phyloP scores from a whole-genome alignment of 805 yeast genomes.

The Myxozyma monticola region DNA sequence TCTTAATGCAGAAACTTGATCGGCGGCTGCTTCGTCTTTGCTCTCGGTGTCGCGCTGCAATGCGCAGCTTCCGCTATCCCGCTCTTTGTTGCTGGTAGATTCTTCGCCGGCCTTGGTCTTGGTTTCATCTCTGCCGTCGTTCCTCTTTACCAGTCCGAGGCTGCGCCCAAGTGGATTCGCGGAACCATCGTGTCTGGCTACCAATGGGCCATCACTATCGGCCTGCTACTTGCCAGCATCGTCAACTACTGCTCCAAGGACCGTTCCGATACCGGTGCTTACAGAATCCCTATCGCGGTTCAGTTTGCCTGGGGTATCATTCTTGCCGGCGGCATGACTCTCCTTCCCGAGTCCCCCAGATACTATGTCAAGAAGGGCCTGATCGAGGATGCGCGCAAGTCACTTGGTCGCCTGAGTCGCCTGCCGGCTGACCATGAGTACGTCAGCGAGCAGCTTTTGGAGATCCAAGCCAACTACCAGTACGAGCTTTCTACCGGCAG shows the following conservation, averaged over 20 bases:
- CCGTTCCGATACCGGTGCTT: slow-evolving; percentile 74
- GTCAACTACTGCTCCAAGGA: slow-evolving; percentile 16
- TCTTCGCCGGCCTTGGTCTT: slow-evolving; percentile 70
- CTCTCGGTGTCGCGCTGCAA: slow-evolving; percentile 71
- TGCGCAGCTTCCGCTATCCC: slow-evolving; percentile 51
- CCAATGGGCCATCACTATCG: slow-evolving; percentile 73
- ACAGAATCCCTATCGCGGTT: slow-evolving; percentile 72
- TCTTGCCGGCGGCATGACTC: slow-evolving; percentile 44
- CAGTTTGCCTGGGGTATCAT: slow-evolving; percentile 69
- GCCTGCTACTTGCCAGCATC: slow-evolving; percentile 62
- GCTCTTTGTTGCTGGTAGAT: slow-evolving; percentile 67
- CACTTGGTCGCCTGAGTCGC: slow-evolving; percentile 50
- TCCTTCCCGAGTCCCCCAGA: slow-evolving; percentile 74
- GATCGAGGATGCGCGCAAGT: slow-evolving; percentile 56
- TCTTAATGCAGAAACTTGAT: background rate
- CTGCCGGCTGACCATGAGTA: slow-evolving; percentile 48
- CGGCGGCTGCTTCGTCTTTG: slow-evolving; percentile 59
- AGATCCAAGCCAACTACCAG: slow-evolving; percentile 51
- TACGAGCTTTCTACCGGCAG: slow-evolving; percentile 40
- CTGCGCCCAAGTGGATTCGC: slow-evolving; percentile 77
- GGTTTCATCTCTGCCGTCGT: slow-evolving; percentile 77
- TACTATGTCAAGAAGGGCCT: slow-evolving; percentile 59
- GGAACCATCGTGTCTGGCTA: slow-evolving; percentile 75
- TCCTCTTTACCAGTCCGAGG: slow-evolving; percentile 77
- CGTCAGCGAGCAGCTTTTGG: slow-evolving; percentile 48